Percentiles rank a stretch among this genome's conserved stretches.
phyloP scores from a whole-genome alignment of 371 early-diverging fungal species.

The Entomophthora muscae region DNA sequence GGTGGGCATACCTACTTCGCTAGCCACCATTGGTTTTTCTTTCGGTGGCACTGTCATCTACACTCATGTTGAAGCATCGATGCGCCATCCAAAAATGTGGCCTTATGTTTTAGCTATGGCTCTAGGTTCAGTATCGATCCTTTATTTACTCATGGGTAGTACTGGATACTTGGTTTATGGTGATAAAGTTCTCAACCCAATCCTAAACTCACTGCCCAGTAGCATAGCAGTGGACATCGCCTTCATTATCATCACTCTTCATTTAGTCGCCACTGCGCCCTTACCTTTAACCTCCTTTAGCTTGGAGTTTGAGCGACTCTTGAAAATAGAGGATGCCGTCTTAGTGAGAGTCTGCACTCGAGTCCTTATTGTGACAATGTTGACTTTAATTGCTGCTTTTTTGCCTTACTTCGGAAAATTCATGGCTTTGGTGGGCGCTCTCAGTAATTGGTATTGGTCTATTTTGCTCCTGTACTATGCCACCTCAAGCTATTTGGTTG shows the following conservation, averaged over 20 bases:
- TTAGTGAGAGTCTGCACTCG: constrained; percentile 38
- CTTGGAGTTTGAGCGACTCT: constrained; percentile 28
- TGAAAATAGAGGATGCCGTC: constrained; percentile 22
- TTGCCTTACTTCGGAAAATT: constrained; percentile 64
- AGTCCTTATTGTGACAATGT: constrained; percentile 26
- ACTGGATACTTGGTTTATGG: constrained; percentile 76
- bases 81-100: constrained; percentile 45
- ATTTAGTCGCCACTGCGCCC: constrained; percentile 65
- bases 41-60: constrained; percentile 66
- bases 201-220: constrained; percentile 42
- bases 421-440: constrained; percentile 65
- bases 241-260: constrained; percentile 52
- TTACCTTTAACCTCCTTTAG: constrained; percentile 61
- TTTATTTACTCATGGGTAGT: constrained; percentile 56
- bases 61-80: constrained; percentile 24
- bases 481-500: constrained; percentile 59
- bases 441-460: constrained; percentile 58
- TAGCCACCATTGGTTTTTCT: constrained; percentile 48
- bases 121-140: constrained; percentile 39
- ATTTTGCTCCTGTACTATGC: constrained; percentile 64
- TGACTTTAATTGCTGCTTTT: constrained; percentile 33
- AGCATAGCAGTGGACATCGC: constrained; percentile 43
- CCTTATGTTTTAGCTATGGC: constrained; percentile 45
- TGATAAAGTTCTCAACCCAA: constrained; percentile 33
- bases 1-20: constrained; percentile 7